These are phyloP conservation scores for Viola odorata DNA, from an alignment of 345 rosid species.

Conservation along the genomic window DNA sequence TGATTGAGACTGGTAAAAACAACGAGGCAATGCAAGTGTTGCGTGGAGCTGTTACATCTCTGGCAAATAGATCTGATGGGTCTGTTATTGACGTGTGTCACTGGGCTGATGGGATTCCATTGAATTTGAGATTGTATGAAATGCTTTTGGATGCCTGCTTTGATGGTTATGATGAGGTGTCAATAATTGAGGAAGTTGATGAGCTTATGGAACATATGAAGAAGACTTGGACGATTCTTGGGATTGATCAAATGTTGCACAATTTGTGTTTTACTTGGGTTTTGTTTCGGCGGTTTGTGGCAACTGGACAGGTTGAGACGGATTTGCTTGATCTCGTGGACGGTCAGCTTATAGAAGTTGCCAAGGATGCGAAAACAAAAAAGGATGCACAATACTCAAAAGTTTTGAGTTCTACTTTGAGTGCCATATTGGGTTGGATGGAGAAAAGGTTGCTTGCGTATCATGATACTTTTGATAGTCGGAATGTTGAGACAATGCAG, in stretches of 20 bases:
- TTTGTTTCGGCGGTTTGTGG: conserved; percentile 75
- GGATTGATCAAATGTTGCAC: conserved; percentile 79
- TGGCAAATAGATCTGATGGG: conserved; percentile 82
- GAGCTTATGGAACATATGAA: conserved; percentile 95
- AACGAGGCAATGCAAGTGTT: conserved; percentile 94
- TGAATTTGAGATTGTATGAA: conserved; percentile 81
- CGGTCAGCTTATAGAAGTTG: conserved; percentile 74
- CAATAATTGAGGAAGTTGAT: conserved; percentile 81
- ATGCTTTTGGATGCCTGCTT: conserved; percentile 84
- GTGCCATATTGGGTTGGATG: conserved; percentile 89
- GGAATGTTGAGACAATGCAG: conserved; percentile 66
- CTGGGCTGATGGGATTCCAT: conserved; percentile 96
- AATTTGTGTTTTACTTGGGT: conserved; percentile 92
- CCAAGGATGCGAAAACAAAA: conserved; percentile 83
- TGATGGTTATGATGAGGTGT: conserved; percentile 58
- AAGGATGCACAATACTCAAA: conserved; percentile 84
- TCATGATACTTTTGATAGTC: conserved; percentile 80
- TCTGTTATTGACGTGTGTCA: conserved; percentile 71
- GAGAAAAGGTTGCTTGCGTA: conserved; percentile 96
- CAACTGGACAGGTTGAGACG: conserved; percentile 69
- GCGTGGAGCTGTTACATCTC: conserved; percentile 75
- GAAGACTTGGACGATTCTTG: conserved; percentile 93
- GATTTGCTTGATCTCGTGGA: conserved; percentile 77
- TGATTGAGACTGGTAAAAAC: conserved; percentile 85
- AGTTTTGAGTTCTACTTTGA: conserved; percentile 75